Evolutionary conservation across 208 protist genomes (phyloP).

Genomic region (Kentomonas sorsogonicus): DNA sequence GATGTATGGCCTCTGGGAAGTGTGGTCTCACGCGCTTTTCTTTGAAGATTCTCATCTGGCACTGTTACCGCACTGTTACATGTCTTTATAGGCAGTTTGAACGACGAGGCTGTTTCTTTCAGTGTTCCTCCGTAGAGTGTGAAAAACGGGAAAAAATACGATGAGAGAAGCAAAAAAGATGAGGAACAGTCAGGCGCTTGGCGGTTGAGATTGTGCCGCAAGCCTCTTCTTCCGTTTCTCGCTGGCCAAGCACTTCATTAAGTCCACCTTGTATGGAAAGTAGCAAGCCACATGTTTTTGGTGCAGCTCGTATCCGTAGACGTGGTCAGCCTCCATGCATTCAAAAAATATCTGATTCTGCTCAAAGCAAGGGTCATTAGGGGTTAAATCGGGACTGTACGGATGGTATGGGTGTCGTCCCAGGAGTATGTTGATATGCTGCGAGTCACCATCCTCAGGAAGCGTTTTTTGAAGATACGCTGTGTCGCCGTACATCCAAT

Average conservation of each 20-base stretch:
- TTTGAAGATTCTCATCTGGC: too few species aligned
- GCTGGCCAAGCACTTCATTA: constrained; percentile 82
- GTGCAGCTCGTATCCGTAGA: constrained; percentile 76
- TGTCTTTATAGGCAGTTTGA: too few species aligned
- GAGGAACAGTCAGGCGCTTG: background rate
- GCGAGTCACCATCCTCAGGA: constrained; percentile 55
- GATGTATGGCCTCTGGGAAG: too few species aligned
- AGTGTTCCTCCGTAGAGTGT: too few species aligned
- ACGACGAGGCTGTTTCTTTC: too few species aligned
- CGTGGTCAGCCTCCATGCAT: constrained; percentile 75
- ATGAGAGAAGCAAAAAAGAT: background rate
- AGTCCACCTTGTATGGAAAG: constrained; percentile 76
- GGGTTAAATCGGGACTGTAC: constrained; percentile 67
- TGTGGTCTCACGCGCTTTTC: too few species aligned
- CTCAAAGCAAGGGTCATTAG: constrained; percentile 56
- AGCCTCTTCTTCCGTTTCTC: constrained; percentile 52
- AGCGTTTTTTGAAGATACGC: constrained; percentile 64
- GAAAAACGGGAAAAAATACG: background rate
- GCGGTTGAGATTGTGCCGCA: background rate
- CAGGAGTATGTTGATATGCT: constrained; percentile 85
- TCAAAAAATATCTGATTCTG: constrained; percentile 60
- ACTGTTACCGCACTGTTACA: too few species aligned
- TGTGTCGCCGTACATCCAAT: constrained; percentile 85
- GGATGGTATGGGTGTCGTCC: constrained; percentile 83
- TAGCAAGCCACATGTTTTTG: constrained; percentile 86